These are phyloP conservation scores for Cyberlindnera veronae DNA, from an alignment of 805 yeast species.

Conservation along the genomic window DNA sequence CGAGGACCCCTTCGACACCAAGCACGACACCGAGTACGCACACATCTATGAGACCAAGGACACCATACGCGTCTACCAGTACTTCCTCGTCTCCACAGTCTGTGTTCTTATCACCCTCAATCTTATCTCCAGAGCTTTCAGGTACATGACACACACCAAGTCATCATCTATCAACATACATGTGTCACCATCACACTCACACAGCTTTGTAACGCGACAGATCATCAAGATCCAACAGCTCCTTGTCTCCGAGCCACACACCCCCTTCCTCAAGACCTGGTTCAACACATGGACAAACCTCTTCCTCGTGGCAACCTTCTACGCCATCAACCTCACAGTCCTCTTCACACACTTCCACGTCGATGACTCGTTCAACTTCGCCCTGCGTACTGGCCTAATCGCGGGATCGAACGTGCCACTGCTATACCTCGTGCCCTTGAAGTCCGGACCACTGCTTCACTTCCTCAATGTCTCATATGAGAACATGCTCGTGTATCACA, in stretches of 20 bases:
- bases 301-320: conserved; percentile 12
- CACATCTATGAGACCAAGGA: conserved; percentile 24
- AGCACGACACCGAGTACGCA: conserved; percentile 17
- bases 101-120: conserved; percentile 1
- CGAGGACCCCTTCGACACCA: conserved; percentile 22
- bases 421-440: conserved; percentile 26
- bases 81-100: conserved; percentile 11
- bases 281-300: conserved; percentile 18
- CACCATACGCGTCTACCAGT: conserved; percentile 21
- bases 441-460: conserved; percentile 23
- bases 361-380: conserved; percentile 25
- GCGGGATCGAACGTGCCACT: conserved; percentile 27
- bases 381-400: conserved; percentile 25
- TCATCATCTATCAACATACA: neutral
- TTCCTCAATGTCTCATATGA: conserved; percentile 23
- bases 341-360: conserved; percentile 18
- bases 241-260: conserved; percentile 9
- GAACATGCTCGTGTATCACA: conserved; percentile 24
- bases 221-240: conserved; percentile 4
- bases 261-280: conserved; percentile 7
- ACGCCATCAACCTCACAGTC: conserved; percentile 15
- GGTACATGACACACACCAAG: neutral
- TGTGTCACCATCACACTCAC: neutral
- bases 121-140: conserved; percentile 1
- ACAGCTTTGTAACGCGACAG: conserved; percentile 3